Conservation (phyloP, 768 basidiomycete species). For the Leccinum obscurum region DNA sequence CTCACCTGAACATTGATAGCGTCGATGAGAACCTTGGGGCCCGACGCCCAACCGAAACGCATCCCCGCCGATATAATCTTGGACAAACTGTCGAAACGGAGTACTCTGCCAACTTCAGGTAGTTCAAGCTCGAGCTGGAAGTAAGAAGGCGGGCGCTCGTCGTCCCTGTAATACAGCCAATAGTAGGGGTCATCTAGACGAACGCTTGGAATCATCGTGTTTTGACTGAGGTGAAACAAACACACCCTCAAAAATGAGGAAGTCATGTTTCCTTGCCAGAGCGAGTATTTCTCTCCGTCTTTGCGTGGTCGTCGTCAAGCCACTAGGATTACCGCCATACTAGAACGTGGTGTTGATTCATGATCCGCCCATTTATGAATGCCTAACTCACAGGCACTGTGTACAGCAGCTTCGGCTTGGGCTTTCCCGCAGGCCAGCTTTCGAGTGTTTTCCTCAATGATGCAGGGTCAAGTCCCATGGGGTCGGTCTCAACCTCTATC, state of each 20-base stretch:
- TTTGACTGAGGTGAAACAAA: not conserved
- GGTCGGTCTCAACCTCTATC: conserved; percentile 72
- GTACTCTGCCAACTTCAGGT: conserved; percentile 35
- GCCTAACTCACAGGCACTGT: conserved; percentile 57
- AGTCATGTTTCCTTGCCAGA: conserved; percentile 64
- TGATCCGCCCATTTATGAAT: not conserved
- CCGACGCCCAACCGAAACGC: no score
- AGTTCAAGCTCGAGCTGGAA: not conserved
- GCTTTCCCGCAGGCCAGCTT: conserved; percentile 64
- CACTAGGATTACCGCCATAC: conserved; percentile 81
- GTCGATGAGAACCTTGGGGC: no score
- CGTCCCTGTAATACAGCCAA: conserved; percentile 63
- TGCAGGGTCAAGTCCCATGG: conserved; percentile 57
- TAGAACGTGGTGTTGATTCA: conserved; percentile 21
- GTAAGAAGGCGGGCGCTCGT: conserved; percentile 38
- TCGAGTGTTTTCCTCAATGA: conserved; percentile 61
- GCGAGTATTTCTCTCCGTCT: conserved; percentile 63
- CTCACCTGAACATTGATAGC: no score
- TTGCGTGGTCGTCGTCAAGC: conserved; percentile 65
- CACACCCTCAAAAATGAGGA: conserved; percentile 76
- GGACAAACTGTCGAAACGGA: conserved; percentile 83
- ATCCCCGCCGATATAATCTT: conserved; percentile 27
- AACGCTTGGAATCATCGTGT: not conserved
- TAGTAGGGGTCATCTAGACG: conserved; percentile 65
- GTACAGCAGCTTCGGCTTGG: conserved; percentile 73